These are phyloP conservation scores for Byssoonygena ceratinophila DNA, from an alignment of 2,329 filamentous ascomycete genomes.

Conservation along the genomic window DNA sequence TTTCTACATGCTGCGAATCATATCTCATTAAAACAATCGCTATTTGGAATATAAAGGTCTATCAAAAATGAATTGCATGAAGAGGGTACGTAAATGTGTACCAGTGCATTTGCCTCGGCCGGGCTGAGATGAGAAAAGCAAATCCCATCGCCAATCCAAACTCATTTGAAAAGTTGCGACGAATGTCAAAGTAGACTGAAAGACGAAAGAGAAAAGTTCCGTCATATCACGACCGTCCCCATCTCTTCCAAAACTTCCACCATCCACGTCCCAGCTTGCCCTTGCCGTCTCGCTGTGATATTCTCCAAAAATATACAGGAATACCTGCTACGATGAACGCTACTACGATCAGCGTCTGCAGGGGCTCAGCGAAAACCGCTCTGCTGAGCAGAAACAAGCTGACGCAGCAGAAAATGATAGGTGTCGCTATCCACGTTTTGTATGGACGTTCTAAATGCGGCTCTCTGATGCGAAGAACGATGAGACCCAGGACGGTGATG, in stretches of 20 bases:
- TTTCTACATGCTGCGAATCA: not conserved
- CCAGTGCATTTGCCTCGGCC: not conserved
- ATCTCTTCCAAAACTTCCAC: conserved; percentile 38
- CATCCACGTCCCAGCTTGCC: conserved; percentile 22
- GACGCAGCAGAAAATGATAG: conserved; percentile 97
- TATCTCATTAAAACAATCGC: not conserved
- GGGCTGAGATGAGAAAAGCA: too few species aligned
- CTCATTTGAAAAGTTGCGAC: not conserved
- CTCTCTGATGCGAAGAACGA: conserved; percentile 77
- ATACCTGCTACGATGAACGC: conserved; percentile 74
- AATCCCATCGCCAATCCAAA: not conserved
- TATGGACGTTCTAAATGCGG: conserved; percentile 83
- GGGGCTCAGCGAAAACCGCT: conserved; percentile 78
- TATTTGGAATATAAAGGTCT: not conserved
- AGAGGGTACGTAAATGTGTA: conserved; percentile 4
- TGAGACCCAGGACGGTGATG: conserved; percentile 81
- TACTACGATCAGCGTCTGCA: conserved; percentile 81
- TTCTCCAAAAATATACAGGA: conserved; percentile 79
- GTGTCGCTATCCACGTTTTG: conserved; percentile 90
- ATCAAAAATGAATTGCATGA: not conserved
- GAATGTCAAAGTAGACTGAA: not conserved
- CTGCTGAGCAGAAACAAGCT: conserved; percentile 82
- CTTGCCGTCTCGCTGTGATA: conserved; percentile 52
- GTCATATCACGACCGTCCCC: conserved; percentile 4
- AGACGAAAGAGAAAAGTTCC: not conserved